Percentiles rank a stretch among this genome's conserved stretches.
phyloP scores from a whole-genome alignment of 176 grass and related monocot species.

The Musa itinerans region DNA sequence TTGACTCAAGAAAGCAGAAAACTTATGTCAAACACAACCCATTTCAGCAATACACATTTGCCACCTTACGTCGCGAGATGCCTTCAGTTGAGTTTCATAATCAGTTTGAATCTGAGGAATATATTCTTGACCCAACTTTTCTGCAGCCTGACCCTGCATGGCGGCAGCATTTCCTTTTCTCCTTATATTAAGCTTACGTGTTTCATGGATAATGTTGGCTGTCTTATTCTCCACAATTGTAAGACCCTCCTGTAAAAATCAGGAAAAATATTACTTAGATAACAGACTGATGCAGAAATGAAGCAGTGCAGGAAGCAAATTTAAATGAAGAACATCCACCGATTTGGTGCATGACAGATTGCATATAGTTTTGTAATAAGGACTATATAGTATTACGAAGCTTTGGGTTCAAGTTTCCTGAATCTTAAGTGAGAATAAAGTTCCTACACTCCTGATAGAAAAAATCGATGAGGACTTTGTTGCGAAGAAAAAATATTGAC shows the following conservation, averaged over 20 bases:
- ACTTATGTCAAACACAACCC: slow-evolving; percentile 25
- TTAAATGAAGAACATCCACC: not conserved
- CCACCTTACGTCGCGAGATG: slow-evolving; percentile 99
- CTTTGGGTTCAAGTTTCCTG: not conserved
- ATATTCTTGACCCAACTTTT: slow-evolving; percentile 50
- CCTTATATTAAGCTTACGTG: slow-evolving; percentile 73
- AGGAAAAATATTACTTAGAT: slow-evolving; percentile 3
- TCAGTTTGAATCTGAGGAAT: slow-evolving; percentile 65
- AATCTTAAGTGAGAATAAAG: not conserved
- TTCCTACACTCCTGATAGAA: not conserved
- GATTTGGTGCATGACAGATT: not conserved
- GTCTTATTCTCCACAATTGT: slow-evolving; percentile 94
- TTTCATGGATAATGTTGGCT: slow-evolving; percentile 82
- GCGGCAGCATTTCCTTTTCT: slow-evolving; percentile 52
- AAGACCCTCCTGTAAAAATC: slow-evolving; percentile 62
- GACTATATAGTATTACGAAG: not conserved
- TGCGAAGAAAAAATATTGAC: not conserved
- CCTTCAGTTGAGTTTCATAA: slow-evolving; percentile 93
- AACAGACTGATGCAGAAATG: not conserved
- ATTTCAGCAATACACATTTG: slow-evolving; percentile 54
- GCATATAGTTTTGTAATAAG: not conserved
- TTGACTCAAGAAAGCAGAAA: slow-evolving; percentile 16
- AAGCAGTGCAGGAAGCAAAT: too few relatives aligned
- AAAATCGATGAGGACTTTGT: not conserved
- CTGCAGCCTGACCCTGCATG: slow-evolving; percentile 38